Evolutionary conservation across 768 basidiomycete genomes (phyloP).

Genomic region (Agaricus subrufescens): DNA sequence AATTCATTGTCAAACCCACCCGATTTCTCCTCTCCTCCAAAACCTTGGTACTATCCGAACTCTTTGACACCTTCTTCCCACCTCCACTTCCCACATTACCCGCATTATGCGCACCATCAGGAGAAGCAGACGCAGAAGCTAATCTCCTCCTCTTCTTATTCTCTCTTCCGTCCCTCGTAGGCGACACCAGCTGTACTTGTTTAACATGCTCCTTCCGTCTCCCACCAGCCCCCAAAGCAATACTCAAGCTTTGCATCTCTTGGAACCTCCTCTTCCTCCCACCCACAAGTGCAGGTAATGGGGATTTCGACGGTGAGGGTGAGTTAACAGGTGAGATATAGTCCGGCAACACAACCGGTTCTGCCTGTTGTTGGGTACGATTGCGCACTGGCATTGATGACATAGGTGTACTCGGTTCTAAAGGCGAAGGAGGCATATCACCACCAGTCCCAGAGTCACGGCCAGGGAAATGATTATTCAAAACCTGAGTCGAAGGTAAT

Average conservation of each 20-base stretch:
- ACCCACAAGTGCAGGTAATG: background rate
- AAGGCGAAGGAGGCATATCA: background rate
- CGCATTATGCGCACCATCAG: background rate
- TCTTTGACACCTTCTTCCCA: background rate
- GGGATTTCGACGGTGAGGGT: background rate
- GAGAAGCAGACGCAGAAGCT: background rate
- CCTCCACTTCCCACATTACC: background rate
- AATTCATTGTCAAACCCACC: background rate
- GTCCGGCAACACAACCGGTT: background rate
- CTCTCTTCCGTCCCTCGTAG: no score
- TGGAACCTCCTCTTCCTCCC: conserved; percentile 7
- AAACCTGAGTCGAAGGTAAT: background rate
- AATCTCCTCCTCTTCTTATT: background rate
- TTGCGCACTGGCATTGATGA: background rate
- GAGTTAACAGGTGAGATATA: conserved; percentile 8
- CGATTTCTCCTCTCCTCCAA: background rate
- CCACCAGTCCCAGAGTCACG: background rate
- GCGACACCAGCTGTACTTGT: background rate
- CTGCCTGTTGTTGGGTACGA: background rate
- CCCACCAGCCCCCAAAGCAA: background rate
- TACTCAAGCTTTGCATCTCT: background rate
- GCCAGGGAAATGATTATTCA: background rate
- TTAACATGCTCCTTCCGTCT: background rate
- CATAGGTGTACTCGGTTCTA: background rate
- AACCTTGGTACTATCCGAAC: no score